Conservation (phyloP, 2,329 filamentous ascomycete species). For the Nectriaceae sp. region DNA sequence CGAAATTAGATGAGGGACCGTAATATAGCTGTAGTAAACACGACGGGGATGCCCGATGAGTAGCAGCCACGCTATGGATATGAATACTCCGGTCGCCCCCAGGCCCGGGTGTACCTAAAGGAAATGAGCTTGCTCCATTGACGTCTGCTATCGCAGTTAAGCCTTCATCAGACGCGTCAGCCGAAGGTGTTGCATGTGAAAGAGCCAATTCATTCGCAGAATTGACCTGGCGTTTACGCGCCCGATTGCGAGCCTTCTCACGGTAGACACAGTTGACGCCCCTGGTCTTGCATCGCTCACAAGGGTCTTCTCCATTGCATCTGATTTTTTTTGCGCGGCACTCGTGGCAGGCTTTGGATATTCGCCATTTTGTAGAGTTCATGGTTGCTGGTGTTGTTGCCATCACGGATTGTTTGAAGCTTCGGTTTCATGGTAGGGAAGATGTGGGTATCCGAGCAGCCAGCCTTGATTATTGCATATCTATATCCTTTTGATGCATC, state of each 20-base stretch:
- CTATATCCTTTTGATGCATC: too few species aligned
- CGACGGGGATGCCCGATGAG: conserved; percentile 45
- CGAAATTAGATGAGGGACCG: conserved; percentile 48
- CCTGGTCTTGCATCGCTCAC: conserved; percentile 29
- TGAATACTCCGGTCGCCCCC: conserved; percentile 32
- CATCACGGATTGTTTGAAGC: too few species aligned
- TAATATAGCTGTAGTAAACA: conserved; percentile 48
- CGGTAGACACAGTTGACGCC: conserved; percentile 32
- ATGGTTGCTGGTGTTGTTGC: conserved; percentile 15
- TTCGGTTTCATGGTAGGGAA: too few species aligned
- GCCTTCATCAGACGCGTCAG: conserved; percentile 24
- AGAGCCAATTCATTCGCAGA: conserved; percentile 24
- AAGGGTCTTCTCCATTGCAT: conserved; percentile 34
- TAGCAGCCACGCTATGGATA: conserved; percentile 46
- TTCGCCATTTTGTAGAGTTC: conserved; percentile 33
- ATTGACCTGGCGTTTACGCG: conserved; percentile 23
- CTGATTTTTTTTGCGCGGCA: conserved; percentile 35
- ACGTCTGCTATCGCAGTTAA: conserved; percentile 4
- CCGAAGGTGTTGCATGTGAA: conserved; percentile 16
- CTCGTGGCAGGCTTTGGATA: conserved; percentile 37
- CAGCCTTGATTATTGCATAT: too few species aligned
- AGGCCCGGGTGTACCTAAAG: conserved; percentile 12
- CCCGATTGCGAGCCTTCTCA: conserved; percentile 33
- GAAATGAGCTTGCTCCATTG: conserved; percentile 9
- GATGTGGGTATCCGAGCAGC: too few species aligned